Evolutionary conservation across 2,329 filamentous ascomycete genomes (phyloP).

Genomic region (Diaporthe sp.): DNA sequence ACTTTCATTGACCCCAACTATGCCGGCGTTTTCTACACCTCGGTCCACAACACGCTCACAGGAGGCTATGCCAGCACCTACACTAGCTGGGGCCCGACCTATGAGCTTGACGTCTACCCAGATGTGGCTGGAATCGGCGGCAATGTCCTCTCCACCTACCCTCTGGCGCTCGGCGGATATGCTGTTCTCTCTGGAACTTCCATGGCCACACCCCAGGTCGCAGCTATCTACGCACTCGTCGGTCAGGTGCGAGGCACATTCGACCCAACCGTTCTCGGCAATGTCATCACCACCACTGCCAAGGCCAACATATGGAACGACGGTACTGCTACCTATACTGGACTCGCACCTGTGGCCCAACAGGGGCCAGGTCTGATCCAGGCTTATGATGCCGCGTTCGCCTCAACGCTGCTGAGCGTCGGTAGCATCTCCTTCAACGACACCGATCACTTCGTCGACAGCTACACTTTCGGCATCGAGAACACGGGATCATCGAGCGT

Average conservation of each 20-base stretch:
- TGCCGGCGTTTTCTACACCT: background rate
- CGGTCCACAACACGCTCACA: slow-evolving; percentile 52
- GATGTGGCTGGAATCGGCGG: slow-evolving; percentile 51
- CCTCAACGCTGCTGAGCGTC: slow-evolving; percentile 51
- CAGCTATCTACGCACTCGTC: slow-evolving; percentile 51
- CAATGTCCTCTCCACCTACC: slow-evolving; percentile 51
- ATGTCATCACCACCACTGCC: slow-evolving; percentile 45
- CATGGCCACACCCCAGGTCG: slow-evolving; percentile 52
- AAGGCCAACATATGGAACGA: slow-evolving; percentile 50
- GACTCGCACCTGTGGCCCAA: slow-evolving; percentile 46
- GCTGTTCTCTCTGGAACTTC: slow-evolving; percentile 52
- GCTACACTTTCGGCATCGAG: slow-evolving; percentile 52
- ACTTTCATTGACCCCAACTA: slow-evolving; percentile 38
- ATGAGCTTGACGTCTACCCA: slow-evolving; percentile 46
- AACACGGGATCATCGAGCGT: slow-evolving; percentile 53
- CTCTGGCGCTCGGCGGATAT: slow-evolving; percentile 48
- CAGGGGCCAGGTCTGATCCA: slow-evolving; percentile 52
- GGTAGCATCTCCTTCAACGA: slow-evolving; percentile 59
- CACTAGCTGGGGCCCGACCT: slow-evolving; percentile 42
- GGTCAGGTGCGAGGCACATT: slow-evolving; percentile 49
- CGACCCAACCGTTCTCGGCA: slow-evolving; percentile 45
- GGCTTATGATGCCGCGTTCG: slow-evolving; percentile 50
- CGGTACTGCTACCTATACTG: slow-evolving; percentile 39
- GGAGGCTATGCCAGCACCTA: slow-evolving; percentile 55
- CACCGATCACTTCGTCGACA: slow-evolving; percentile 48